Base-by-base conservation (phyloP, 257 asterid species). In the Misopates orontium region DNA sequence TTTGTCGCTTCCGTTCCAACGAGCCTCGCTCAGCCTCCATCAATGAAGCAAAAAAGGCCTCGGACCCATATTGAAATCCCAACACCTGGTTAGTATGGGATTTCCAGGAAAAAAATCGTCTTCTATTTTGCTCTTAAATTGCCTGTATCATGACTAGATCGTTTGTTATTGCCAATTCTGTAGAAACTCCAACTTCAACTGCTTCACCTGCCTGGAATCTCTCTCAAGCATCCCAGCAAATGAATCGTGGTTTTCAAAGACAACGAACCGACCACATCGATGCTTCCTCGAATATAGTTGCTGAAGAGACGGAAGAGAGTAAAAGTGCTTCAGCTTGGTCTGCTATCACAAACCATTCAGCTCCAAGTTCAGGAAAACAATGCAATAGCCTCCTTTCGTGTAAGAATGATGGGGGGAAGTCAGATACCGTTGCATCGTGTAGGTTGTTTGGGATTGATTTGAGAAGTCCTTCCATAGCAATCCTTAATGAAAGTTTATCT, bases 361-460 rank as follows among this genome's bases (percentile, higher is more conserved):
- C 79, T 53, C 70, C 77, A 16, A 69, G 65, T 56, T 59, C 68
- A 16, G 77, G 67, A 32, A 73, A 69, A 16, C 76, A 80, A 54
- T 59, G 75, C 19, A 74, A 70, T 66, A 68, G 77, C 74, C 71
- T 50, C 11, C 17, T 13, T 1, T 69, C 83, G 68, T 69, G 67
- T 50, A 66, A 14, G 41, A 62, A 59, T 44, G 90, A 72, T 41
- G 79, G 60, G 64, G 80, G 74, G 75, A 83, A 84, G 62, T 48
- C 80, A 4, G 92, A 83, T 19, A 60, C 60, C 56, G 64, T 70
- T 65, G 71, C 79, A 28, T 70, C 88, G 14, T 84, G 92, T 70
- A 78, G 95, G 45, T 77, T 94, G 79, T 90, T 94, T 64, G 99
- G 99, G 73, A 68, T 94, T 65, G 91, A 94, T 56, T 77, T 94